Conservation (phyloP, 345 rosid species). For the Acer campestre region DNA sequence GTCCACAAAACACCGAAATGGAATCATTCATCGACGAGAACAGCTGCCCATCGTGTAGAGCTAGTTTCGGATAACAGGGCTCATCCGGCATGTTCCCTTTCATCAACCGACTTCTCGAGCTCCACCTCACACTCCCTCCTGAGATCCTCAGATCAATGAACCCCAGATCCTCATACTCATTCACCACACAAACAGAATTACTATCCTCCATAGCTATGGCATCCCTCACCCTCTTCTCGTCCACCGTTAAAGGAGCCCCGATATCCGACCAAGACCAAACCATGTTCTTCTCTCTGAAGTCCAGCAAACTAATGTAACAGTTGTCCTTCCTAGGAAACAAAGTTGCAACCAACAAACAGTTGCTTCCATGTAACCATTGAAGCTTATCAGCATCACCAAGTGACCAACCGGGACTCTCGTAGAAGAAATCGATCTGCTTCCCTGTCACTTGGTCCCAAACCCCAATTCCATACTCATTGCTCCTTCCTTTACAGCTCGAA, state of each 20-base stretch:
- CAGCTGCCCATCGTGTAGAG: slow-evolving; percentile 79
- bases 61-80: slow-evolving; percentile 89
- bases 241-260: slow-evolving; percentile 54
- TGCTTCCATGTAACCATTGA: slow-evolving; percentile 75
- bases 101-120: slow-evolving; percentile 85
- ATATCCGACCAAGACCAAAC: slow-evolving; percentile 97
- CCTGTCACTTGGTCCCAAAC: slow-evolving; percentile 95
- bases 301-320: slow-evolving; percentile 90
- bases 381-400: slow-evolving; percentile 94
- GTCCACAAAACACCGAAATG: slow-evolving; percentile 84
- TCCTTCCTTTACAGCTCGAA: slow-evolving; percentile 86
- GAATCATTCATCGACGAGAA: slow-evolving; percentile 96
- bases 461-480: slow-evolving; percentile 93
- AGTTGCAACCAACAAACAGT: slow-evolving; percentile 84
- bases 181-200: slow-evolving; percentile 83
- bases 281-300: slow-evolving; percentile 81
- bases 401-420: slow-evolving; percentile 85
- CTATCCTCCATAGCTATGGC: slow-evolving; percentile 92
- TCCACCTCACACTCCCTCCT: slow-evolving; percentile 86
- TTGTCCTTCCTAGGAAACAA: slow-evolving; percentile 95
- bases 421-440: slow-evolving; percentile 84
- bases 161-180: slow-evolving; percentile 92
- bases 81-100: slow-evolving; percentile 89
- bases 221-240: slow-evolving; percentile 91
- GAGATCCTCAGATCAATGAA: slow-evolving; percentile 80